Conservation (phyloP, 495 filamentous ascomycete genomes). For the Hypoxylon fragiforme region DNA sequence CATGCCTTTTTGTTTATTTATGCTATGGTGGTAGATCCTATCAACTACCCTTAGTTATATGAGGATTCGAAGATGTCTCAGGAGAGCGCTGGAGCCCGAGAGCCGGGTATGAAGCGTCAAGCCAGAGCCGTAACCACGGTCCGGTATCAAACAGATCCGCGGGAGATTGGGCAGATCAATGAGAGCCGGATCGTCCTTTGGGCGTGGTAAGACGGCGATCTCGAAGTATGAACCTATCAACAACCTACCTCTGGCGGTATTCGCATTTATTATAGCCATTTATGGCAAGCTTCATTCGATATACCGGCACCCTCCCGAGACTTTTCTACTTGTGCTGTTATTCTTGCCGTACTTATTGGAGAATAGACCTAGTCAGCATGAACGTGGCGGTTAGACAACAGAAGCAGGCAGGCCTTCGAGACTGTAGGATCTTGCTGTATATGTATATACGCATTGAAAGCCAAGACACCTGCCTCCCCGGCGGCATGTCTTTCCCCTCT, state of each 20-base stretch:
- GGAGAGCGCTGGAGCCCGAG: conserved; percentile 16
- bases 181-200: conserved; percentile 1
- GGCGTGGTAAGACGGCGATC: conserved; percentile 15
- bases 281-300: too few species aligned
- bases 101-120: conserved; percentile 18
- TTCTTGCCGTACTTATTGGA: too few species aligned
- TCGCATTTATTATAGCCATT: too few species aligned
- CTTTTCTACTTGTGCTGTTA: too few species aligned
- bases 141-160: conserved; percentile 30
- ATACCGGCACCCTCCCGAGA: too few species aligned
- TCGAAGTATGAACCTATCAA: not conserved
- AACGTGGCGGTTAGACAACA: conserved; percentile 1
- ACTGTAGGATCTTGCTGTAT: conserved; percentile 7
- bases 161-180: conserved; percentile 22
- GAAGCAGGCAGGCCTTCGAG: conserved; percentile 12
- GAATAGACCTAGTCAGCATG: conserved; percentile 11
- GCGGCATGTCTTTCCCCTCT: too few species aligned
- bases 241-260: too few species aligned
- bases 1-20: too few species aligned
- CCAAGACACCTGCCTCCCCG: conserved; percentile 2
- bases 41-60: too few species aligned
- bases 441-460: not conserved
- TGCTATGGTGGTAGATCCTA: too few species aligned
- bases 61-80: too few species aligned
- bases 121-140: conserved; percentile 13